A percentile compares a stretch with the other conserved stretches of the same genome.
Conservation (phyloP, 2,329 filamentous ascomycete species). For the Chalaropsis ovoidea region DNA sequence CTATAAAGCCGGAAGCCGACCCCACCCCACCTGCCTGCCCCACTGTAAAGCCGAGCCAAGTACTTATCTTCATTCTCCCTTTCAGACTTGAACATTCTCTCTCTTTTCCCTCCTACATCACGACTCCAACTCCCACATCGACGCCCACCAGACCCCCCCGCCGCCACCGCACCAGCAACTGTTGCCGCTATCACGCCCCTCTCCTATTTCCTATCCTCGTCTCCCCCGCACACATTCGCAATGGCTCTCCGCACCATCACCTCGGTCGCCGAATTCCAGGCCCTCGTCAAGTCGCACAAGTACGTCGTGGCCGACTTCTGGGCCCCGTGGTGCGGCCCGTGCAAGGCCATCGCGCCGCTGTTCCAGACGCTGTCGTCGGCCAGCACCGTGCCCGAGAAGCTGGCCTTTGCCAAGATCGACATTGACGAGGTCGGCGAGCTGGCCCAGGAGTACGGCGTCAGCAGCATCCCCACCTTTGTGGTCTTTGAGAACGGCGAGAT, state of each 20-base stretch:
- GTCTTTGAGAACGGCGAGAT: constrained; percentile 47
- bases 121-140: constrained; percentile 21
- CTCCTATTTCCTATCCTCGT: constrained; percentile 29
- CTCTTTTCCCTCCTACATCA: background rate
- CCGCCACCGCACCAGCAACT: constrained; percentile 16
- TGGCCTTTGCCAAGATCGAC: constrained; percentile 50
- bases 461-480: constrained; percentile 50
- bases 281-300: constrained; percentile 39
- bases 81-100: background rate
- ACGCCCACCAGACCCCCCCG: constrained; percentile 1
- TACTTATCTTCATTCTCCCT: background rate
- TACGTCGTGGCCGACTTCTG: constrained; percentile 49
- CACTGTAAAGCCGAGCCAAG: background rate
- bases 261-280: constrained; percentile 39
- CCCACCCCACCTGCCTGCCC: background rate
- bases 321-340: constrained; percentile 52
- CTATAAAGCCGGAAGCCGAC: background rate
- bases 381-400: constrained; percentile 34
- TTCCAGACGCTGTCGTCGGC: constrained; percentile 41
- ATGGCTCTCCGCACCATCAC: constrained; percentile 25
- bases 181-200: constrained; percentile 29
- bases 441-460: constrained; percentile 41
- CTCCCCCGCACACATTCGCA: constrained; percentile 34
- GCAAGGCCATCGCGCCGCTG: constrained; percentile 49
- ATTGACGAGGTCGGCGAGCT: constrained; percentile 46